These are phyloP conservation scores for Angomonas deanei DNA, from an alignment of 208 protist species.

Conservation along the genomic window DNA sequence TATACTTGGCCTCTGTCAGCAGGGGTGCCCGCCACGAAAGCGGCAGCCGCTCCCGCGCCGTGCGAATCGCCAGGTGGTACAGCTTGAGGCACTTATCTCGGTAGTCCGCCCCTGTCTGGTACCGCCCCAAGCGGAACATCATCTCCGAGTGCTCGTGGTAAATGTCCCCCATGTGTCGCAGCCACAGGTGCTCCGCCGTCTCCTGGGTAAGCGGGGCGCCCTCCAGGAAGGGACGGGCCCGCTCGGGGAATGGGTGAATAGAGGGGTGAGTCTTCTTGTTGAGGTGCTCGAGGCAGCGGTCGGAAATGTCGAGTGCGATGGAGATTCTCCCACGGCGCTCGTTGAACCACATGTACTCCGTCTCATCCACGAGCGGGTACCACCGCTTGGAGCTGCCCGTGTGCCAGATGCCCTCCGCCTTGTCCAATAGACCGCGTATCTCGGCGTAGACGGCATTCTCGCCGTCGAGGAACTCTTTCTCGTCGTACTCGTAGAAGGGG, in stretches of 20 bases:
- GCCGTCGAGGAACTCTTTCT: slow-evolving; percentile 86
- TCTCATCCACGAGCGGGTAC: slow-evolving; percentile 85
- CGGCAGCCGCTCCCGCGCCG: slow-evolving; percentile 71
- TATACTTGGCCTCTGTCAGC: slow-evolving; percentile 80
- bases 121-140: slow-evolving; percentile 77
- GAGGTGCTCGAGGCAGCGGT: slow-evolving; percentile 83
- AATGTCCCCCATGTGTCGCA: slow-evolving; percentile 86
- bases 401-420: slow-evolving; percentile 83
- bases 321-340: slow-evolving; percentile 81
- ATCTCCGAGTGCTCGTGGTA: slow-evolving; percentile 85
- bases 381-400: slow-evolving; percentile 75
- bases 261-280: slow-evolving; percentile 89
- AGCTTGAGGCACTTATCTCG: slow-evolving; percentile 75
- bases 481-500: slow-evolving; percentile 80
- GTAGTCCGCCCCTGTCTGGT: slow-evolving; percentile 61
- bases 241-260: slow-evolving; percentile 87
- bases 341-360: slow-evolving; percentile 89
- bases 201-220: slow-evolving; percentile 84
- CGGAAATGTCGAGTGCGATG: slow-evolving; percentile 75
- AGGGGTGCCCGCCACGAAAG: slow-evolving; percentile 77
- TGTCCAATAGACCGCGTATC: slow-evolving; percentile 70
- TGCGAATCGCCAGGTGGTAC: slow-evolving; percentile 77
- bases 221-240: slow-evolving; percentile 74
- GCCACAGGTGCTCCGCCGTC: slow-evolving; percentile 87
- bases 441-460: slow-evolving; percentile 80